phyloP scores from a whole-genome alignment of 2,329 filamentous ascomycete genomes.

The Rhynchosporium agropyri region DNA sequence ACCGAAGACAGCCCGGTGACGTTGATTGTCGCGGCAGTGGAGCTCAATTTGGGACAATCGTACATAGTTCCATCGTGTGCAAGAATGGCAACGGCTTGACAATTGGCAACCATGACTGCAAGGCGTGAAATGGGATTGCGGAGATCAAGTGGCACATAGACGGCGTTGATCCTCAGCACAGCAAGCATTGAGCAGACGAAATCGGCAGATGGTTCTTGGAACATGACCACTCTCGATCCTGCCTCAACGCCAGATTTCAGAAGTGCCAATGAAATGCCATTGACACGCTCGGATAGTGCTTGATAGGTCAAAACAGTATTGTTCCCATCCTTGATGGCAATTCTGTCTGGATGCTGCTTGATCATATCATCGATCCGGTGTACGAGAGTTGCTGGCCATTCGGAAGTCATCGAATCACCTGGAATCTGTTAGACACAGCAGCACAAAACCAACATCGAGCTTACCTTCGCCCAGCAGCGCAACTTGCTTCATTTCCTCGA shows the following conservation, averaged over 20 bases:
- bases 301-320: constrained; percentile 43
- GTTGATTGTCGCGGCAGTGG: constrained; percentile 21
- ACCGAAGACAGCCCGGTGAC: neutral
- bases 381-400: constrained; percentile 31
- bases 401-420: constrained; percentile 16
- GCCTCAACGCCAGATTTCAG: neutral
- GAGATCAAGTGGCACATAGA: constrained; percentile 44
- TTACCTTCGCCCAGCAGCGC: constrained; percentile 2
- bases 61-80: constrained; percentile 24
- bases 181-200: constrained; percentile 43
- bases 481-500: neutral
- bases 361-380: constrained; percentile 29
- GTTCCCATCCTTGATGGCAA: constrained; percentile 24
- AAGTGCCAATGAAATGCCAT: constrained; percentile 42
- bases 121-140: constrained; percentile 36
- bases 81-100: constrained; percentile 41
- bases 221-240: constrained; percentile 12
- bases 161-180: constrained; percentile 39
- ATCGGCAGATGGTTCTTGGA: constrained; percentile 26
- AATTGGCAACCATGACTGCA: constrained; percentile 35
- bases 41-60: neutral
- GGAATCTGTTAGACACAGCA: neutral
- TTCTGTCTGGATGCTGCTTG: constrained; percentile 12
- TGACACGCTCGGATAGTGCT: constrained; percentile 41
- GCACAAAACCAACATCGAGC: neutral